Evolutionary conservation across 768 basidiomycete genomes (phyloP), one percentile per base, ranked within the genome.

Genomic region (Cystofilobasidium macerans): DNA sequence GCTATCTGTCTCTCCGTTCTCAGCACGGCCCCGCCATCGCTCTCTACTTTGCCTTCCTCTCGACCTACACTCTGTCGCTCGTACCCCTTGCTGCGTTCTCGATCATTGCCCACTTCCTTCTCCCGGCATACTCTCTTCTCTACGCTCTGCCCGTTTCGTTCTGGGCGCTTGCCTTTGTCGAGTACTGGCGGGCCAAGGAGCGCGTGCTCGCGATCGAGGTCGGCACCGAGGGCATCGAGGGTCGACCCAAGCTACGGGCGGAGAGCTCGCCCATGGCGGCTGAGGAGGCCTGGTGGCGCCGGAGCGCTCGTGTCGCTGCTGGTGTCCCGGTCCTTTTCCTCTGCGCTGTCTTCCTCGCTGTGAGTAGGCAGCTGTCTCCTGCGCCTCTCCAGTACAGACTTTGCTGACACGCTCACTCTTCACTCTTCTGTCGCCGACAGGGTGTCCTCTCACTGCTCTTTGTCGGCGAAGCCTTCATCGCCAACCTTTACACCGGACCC

Each of bases 101-200:
- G 1, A 71, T 84, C 56, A 58, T 82, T 24, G 86, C 84, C 73
- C 57, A 42, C 42, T 89, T 84, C 78, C 81, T 84, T 76, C 80
- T 87, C 71, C 82, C 83, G 16, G 35, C 61, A 48, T 71, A 69
- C 51, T 68, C 64, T 13, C 57, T 62, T 28, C 57, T 65, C 20
- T 69, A 68, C 47, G 69, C 60, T 4, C 54, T 69, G 20, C 51
- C 60, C 7, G 67, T 0, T 76, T 81, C 61, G 76, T 88, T 91
- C 3, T 99, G 93, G 88, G 85, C 87, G 0, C 80, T 90, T 56
- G 75, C 82, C 24, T 94, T 93, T 71, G 86, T 93, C 68, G 92
- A 97, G 75, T 86, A 85, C 79, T 99, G 94, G 94, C 82, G 87
- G 33, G 82, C 95, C 42, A 83, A 83, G 65, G 89, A 98, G 76